phyloP scores from a whole-genome alignment of 2,329 filamentous ascomycete genomes.

The Colletotrichum sp. region DNA sequence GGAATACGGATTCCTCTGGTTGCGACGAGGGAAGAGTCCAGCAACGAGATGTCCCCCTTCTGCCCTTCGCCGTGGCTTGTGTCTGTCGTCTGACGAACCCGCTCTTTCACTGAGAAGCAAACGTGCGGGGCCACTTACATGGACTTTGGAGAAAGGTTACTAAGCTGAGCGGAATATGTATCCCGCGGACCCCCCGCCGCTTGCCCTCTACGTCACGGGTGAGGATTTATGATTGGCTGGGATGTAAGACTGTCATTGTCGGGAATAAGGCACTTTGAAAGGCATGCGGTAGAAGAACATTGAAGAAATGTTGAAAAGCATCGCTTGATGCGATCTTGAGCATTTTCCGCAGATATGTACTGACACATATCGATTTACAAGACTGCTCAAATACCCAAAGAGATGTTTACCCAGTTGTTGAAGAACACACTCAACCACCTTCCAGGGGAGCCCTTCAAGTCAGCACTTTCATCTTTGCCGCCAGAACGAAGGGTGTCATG shows the following conservation, averaged over 20 bases:
- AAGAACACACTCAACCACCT: accelerated
- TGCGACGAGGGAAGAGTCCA: not conserved
- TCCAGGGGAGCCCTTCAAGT: not conserved
- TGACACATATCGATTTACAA: not conserved
- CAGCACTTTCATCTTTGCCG: not conserved
- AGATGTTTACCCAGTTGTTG: not conserved
- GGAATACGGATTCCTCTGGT: not conserved
- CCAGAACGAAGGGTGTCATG: not conserved
- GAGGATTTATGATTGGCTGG: not conserved
- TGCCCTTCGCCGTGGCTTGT: not conserved
- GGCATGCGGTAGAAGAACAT: not conserved
- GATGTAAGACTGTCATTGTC: not conserved
- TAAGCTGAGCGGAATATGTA: constrained; percentile 2
- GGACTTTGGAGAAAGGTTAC: not conserved
- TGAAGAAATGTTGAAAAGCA: not conserved
- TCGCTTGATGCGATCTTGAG: not conserved
- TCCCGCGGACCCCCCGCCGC: not conserved
- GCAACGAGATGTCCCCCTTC: not conserved
- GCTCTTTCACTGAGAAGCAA: not conserved
- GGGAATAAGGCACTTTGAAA: not conserved
- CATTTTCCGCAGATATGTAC: not conserved
- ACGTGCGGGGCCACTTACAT: constrained; percentile 1
- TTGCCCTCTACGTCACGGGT: not conserved
- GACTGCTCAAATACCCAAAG: not conserved
- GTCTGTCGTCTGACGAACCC: not conserved